Base-by-base conservation (phyloP, 78 protist species). In the Protostelium mycophagum region DNA sequence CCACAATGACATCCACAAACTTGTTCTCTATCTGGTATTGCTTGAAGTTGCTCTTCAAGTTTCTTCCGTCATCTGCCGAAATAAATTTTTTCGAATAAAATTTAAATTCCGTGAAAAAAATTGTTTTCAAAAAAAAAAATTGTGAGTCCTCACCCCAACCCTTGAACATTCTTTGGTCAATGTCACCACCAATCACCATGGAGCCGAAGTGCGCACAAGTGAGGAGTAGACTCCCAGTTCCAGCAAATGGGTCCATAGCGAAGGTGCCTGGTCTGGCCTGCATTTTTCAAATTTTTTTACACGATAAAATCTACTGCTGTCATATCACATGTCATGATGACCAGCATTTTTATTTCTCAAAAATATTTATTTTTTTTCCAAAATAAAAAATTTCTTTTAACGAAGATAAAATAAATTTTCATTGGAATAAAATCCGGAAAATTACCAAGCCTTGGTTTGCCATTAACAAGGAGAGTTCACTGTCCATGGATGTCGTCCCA, bases 401-500 rank as follows among this genome's bases (percentile, higher is more conserved):
- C n/a, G n/a, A n/a, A n/a, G n/a, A n/a, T n/a, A n/a, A n/a, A n/a
- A n/a, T n/a, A n/a, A n/a, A n/a, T n/a, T n/a, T n/a, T n/a, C n/a
- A n/a, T n/a, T n/a, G n/a, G n/a, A n/a, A n/a, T n/a, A n/a, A n/a
- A n/a, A n/a, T n/a, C n/a, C n/a, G n/a, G n/a, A n/a, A n/a, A n/a
- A n/a, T n/a, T n/a, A 91, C 95, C 38, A 85, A 90, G 16, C 91
- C 97, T 91, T 85, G 91, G 84, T 96, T 96, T 28, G 94, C 93
- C 88, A 89, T 91, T 39, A 96, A 29, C 34, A 96, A n/a, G 10
- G 95, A 85, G 84, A 96, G 90, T 38, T 96, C 96, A 35, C 95
- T 90, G 38, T 94, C 93, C 97, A 96, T 96, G 37, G 96, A 90
- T 23, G 97, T 96, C 34, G 97, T 94, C 35, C 97, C 97, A 28